These are phyloP conservation scores for Pezizomycotina sp. DNA, from an alignment of 2,329 filamentous ascomycete genomes.

Conservation along the genomic window DNA sequence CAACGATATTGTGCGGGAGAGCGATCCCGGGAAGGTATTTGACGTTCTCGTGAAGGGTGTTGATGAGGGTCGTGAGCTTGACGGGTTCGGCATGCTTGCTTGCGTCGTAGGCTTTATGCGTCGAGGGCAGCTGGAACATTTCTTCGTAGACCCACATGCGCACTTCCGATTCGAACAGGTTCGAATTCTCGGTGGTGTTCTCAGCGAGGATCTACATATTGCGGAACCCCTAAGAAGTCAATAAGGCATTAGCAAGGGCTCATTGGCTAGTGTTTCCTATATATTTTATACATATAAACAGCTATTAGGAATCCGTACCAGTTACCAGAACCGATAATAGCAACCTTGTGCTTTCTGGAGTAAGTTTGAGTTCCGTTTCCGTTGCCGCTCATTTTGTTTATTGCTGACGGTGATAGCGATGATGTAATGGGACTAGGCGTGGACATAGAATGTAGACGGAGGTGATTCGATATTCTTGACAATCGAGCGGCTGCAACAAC, in stretches of 20 bases:
- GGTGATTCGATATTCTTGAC: too few relatives aligned
- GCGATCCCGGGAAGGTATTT: constrained; percentile 89
- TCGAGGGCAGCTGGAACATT: constrained; percentile 55
- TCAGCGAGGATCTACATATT: constrained; percentile 90
- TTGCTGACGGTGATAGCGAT: too few relatives aligned
- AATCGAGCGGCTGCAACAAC: too few relatives aligned
- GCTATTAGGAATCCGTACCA: constrained; percentile 42
- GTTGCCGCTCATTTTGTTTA: too few relatives aligned
- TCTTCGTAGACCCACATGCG: constrained; percentile 99
- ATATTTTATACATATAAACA: neutral
- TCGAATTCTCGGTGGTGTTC: constrained; percentile 60
- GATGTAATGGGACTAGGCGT: too few relatives aligned
- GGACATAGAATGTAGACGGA: too few relatives aligned
- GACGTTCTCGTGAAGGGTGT: constrained; percentile 83
- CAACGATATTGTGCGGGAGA: constrained; percentile 66
- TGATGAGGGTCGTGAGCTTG: constrained; percentile 84
- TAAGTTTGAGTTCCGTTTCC: too few relatives aligned
- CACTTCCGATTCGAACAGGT: constrained; percentile 73
- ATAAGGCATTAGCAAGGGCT: constrained; percentile 10
- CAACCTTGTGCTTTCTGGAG: constrained; percentile 69
- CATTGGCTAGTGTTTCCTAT: constrained; percentile 3
- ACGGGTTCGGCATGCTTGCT: constrained; percentile 47
- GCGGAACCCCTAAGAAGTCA: constrained; percentile 60
- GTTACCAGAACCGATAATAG: constrained; percentile 88
- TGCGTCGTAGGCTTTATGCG: constrained; percentile 55